phyloP scores from a whole-genome alignment of 495 filamentous ascomycete species.

The Bathelium albidoporum region DNA sequence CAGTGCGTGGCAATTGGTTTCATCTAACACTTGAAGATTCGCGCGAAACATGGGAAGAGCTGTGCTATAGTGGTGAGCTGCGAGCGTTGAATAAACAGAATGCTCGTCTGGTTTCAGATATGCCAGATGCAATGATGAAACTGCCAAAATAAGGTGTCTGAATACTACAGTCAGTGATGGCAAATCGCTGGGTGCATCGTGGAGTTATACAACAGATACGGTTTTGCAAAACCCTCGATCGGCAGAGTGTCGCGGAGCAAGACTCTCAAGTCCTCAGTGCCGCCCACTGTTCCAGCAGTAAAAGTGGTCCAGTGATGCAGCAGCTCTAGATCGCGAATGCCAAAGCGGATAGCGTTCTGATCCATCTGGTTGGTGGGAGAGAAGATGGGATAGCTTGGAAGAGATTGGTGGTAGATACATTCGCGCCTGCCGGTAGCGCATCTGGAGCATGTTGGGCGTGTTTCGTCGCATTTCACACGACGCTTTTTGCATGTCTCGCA shows the following conservation, averaged over 20 bases:
- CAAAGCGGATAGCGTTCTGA: neutral
- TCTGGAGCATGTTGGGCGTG: neutral
- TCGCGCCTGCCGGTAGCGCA: neutral
- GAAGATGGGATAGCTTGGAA: neutral
- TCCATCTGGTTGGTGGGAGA: neutral
- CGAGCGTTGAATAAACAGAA: neutral
- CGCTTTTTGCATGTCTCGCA: neutral
- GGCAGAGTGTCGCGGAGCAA: neutral
- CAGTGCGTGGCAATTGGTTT: neutral
- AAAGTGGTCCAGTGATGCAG: neutral
- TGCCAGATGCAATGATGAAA: neutral
- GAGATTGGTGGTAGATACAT: neutral
- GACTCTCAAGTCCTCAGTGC: neutral
- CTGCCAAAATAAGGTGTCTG: neutral
- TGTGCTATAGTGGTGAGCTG: neutral
- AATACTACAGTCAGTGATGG: too few relatives aligned
- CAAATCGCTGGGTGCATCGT: too few relatives aligned
- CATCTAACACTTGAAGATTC: neutral
- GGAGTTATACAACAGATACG: neutral
- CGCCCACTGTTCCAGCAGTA: neutral
- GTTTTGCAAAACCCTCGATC: neutral
- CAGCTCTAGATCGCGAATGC: neutral
- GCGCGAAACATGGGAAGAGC: neutral
- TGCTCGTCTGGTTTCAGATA: neutral
- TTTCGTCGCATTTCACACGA: constrained; percentile 1